Evolutionary conservation across 495 filamentous ascomycete genomes (phyloP).

Genomic region (Tuber brumale): DNA sequence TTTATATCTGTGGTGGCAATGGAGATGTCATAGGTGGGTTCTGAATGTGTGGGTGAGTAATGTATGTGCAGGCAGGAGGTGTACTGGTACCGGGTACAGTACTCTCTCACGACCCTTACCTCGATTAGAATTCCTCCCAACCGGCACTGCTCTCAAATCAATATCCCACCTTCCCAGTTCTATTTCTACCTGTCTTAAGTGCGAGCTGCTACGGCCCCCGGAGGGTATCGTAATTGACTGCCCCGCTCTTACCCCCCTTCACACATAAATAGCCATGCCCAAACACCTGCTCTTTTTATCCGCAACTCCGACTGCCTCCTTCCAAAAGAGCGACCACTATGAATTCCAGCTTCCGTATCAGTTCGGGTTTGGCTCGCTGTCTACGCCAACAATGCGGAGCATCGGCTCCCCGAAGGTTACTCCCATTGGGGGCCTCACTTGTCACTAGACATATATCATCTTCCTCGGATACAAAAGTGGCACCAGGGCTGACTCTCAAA

Average conservation of each 20-base stretch:
- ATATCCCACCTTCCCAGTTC: background rate
- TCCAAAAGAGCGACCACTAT: conserved; percentile 10
- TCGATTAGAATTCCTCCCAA: background rate
- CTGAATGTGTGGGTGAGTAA: background rate
- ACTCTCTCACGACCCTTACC: background rate
- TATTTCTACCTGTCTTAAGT: background rate
- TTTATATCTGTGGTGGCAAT: background rate
- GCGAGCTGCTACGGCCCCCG: background rate
- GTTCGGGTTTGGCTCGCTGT: conserved; percentile 13
- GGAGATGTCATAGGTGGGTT: background rate
- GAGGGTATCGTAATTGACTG: background rate
- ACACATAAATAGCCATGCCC: background rate
- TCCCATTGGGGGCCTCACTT: conserved; percentile 8
- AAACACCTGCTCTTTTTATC: background rate
- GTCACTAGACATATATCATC: conserved; percentile 6
- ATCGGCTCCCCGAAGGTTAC: conserved; percentile 10
- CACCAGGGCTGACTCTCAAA: conserved; percentile 6
- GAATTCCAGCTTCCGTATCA: conserved; percentile 23
- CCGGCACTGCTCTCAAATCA: background rate
- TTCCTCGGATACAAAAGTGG: conserved; percentile 1
- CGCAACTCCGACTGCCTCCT: background rate
- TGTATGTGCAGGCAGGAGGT: background rate
- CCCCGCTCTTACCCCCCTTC: background rate
- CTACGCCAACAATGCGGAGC: conserved; percentile 8
- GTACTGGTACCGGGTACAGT: too few species aligned